phyloP scores from a whole-genome alignment of 2,329 filamentous ascomycete species.

The Trichoderma cornu-damae region DNA sequence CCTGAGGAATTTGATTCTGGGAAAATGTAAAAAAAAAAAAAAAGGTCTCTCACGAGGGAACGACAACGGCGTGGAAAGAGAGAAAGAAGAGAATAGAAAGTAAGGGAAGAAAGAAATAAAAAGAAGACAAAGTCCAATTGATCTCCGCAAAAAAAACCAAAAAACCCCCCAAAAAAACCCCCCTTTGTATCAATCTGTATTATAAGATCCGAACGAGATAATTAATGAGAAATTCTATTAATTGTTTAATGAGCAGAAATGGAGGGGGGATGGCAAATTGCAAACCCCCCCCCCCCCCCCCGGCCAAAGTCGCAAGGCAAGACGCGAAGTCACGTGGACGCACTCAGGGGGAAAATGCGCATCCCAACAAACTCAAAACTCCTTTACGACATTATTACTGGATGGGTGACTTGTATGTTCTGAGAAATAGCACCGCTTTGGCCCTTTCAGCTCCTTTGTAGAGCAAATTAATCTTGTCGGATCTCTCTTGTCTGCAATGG shows the following conservation, averaged over 20 bases:
- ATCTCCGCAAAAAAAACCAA: background rate
- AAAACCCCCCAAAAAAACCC: no score
- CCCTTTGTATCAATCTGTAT: conserved; percentile 6
- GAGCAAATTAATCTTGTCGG: no score
- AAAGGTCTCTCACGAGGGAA: background rate
- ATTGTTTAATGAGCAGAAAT: conserved; percentile 2
- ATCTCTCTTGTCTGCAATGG: no score
- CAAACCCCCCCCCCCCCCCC: no score
- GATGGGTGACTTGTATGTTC: no score
- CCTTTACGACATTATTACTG: no score
- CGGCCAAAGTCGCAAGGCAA: background rate
- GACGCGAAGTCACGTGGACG: conserved; percentile 4
- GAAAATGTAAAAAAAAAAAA: background rate
- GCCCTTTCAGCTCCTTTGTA: no score
- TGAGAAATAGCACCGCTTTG: no score
- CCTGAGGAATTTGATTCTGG: background rate
- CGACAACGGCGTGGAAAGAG: background rate
- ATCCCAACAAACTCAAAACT: background rate
- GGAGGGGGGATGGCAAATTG: background rate
- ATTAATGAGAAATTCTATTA: background rate
- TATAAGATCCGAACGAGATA: background rate
- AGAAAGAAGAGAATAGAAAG: no score
- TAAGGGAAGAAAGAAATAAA: background rate
- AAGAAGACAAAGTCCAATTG: conserved; percentile 3
- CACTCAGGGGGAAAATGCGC: conserved; percentile 9